phyloP scores from a whole-genome alignment of 164 flowering plant genomes.

The Vitis riparia region DNA sequence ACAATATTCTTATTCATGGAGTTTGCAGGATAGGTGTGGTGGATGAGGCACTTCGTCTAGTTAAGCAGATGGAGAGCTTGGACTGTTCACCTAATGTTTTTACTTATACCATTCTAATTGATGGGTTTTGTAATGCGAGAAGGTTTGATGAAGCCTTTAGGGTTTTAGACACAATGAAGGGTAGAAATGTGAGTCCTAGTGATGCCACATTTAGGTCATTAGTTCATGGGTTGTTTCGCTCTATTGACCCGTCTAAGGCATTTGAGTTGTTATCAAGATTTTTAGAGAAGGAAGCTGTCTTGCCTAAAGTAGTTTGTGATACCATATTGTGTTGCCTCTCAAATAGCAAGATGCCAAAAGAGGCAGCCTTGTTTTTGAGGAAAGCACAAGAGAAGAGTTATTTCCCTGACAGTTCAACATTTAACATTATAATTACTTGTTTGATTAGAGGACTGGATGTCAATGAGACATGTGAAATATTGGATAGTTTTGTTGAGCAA shows the following conservation, averaged over 20 bases:
- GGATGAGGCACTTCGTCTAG: conserved; percentile 83
- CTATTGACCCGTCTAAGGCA: conserved; percentile 44
- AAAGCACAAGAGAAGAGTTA: conserved; percentile 51
- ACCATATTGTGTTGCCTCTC: conserved; percentile 60
- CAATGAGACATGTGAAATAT: conserved; percentile 46
- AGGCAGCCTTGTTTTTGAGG: conserved; percentile 50
- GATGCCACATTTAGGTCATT: conserved; percentile 88
- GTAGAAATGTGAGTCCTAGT: conserved; percentile 61
- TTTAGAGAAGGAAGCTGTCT: conserved; percentile 38
- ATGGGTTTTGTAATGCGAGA: conserved; percentile 81
- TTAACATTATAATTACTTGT: conserved; percentile 54
- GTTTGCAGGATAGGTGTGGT: conserved; percentile 82
- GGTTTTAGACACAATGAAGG: conserved; percentile 62
- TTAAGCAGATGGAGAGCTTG: conserved; percentile 76
- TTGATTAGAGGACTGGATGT: conserved; percentile 56
- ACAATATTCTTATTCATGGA: conserved; percentile 88
- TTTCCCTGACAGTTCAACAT: conserved; percentile 51
- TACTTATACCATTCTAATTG: conserved; percentile 78
- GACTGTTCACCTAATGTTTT: conserved; percentile 71
- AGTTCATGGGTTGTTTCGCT: conserved; percentile 76
- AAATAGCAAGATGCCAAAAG: conserved; percentile 54
- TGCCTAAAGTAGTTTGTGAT: conserved; percentile 52
- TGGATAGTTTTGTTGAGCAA: conserved; percentile 42
- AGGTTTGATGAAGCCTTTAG: conserved; percentile 67
- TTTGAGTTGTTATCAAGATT: conserved; percentile 44